Base-by-base conservation (phyloP, 1,284 basidiomycete genomes). In the Cryptococcus sp. region DNA sequence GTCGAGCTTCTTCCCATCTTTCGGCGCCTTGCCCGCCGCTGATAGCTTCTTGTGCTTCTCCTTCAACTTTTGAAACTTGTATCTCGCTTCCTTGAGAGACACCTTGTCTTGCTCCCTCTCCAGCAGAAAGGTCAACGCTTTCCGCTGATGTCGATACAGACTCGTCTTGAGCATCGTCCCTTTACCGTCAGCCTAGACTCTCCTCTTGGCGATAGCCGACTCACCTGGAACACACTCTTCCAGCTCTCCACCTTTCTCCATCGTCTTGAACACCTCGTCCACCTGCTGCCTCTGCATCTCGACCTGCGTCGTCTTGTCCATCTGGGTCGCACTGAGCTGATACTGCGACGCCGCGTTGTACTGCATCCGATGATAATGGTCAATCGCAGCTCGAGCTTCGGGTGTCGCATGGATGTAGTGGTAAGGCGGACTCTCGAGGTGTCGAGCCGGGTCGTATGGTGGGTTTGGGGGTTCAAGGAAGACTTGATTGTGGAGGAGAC, bases 141-240 rank as follows among this genome's bases (percentile, higher is more conserved):
- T 94, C 75, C 94, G 94, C 75, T 99, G 95, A 76, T 99, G 95
- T 16, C 92, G 87, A 72, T 97, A 97, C 7, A 99, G 77, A 38
- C 74, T 79, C n/a, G 95, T 95, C 31, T 83, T 84, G 53, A 98
- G 82, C 63, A 90, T 83, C n/a, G 80, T 73, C 39, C 78, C 87
- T 91, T 63, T 50, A 56, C 18, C 9, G 14, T 40, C 16, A 52
- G 31, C n/a, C 18, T 23, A 7, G 14, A 14, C 28, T n/a, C n/a
- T n/a, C n/a, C n/a, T n/a, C n/a, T n/a, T n/a, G n/a, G n/a, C n/a
- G n/a, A n/a, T n/a, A n/a, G n/a, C n/a, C n/a, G n/a, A n/a, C 81
- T 65, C 69, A 87, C 87, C 77, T 47, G 92, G 82, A 67, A 92
- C 85, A 14, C 87, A 87, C 71, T 94, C 87, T 14, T 77, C 74